Evolutionary conservation across 805 yeast genomes (phyloP).

Genomic region (Saccharomycopsis vini): DNA sequence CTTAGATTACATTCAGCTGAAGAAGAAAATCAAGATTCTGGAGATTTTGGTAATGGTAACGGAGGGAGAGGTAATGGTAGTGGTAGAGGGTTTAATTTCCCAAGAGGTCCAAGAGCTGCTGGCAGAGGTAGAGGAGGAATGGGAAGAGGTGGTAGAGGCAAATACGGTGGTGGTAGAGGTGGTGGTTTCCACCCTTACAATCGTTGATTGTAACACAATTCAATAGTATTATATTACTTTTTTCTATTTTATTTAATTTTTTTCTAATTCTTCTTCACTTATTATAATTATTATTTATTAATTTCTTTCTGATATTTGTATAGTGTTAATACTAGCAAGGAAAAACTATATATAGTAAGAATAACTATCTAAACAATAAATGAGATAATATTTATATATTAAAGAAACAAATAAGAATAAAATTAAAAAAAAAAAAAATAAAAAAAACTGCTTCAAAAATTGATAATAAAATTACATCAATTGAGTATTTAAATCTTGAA

Average conservation of each 20-base stretch:
- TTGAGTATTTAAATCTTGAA: no score
- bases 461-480: no score
- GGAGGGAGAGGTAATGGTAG: slow-evolving; percentile 5
- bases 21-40: slow-evolving; percentile 1
- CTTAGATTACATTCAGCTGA: slow-evolving; percentile 14
- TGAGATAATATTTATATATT: no score
- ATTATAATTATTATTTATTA: no score
- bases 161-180: slow-evolving; percentile 1
- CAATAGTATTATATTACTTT: background rate
- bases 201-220: background rate
- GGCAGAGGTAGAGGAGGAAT: slow-evolving; percentile 8
- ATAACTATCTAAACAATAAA: no score
- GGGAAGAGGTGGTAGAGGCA: slow-evolving; percentile 6
- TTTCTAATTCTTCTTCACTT: no score
- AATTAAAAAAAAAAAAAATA: no score
- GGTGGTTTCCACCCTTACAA: slow-evolving; percentile 28
- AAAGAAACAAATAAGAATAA: no score
- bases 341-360: no score
- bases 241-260: slow-evolving; percentile 18
- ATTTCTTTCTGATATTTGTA: no score
- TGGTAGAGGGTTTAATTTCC: background rate
- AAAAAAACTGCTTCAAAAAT: no score
- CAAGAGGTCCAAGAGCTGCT: background rate
- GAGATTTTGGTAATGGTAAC: background rate
- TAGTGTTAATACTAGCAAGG: no score